Base-by-base conservation (phyloP, 2,329 filamentous ascomycete genomes). In the Coccinonectria pachysandricola region DNA sequence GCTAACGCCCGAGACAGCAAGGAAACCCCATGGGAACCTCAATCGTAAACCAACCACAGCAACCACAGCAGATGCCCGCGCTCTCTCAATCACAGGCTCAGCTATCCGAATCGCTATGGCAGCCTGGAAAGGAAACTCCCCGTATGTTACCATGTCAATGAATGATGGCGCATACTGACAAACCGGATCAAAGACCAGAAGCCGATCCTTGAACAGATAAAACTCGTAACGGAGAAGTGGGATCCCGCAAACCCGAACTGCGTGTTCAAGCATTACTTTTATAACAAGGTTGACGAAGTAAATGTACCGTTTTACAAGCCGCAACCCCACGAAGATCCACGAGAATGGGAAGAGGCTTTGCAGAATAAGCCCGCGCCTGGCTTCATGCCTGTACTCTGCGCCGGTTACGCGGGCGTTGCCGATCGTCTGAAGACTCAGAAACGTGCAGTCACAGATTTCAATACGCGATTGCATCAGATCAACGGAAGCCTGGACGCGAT, bases 321-420 rank as follows among this genome's bases (percentile, higher is more conserved):
- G 3, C 64, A 71, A 10, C 61, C 74, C 2, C 64, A 71, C 40
- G 84, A 91, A 48, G 76, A 87, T 47, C 72, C 78, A 19, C 70
- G 73, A 38, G 81, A 82, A 48, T 92, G 83, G 81, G 84, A 92
- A 46, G 80, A 86, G 43, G 84, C 84, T 1, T 68, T 88, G 15
- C 72, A 79, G 40, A 79, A 80, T 47, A 86, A 87, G 57, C 84
- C 84, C 4, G 78, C 71, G 19, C 68, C 76, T 7, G 77, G 77
- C 27, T 84, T 75, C 47, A 80, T 91, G 46, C 84, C 83, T 4
- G 79, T 85, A 5, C 64, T 87, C 6, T 80, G 75, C 41, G 70
- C 71, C 1, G 84, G 84, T 15, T 91, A 87, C 51, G 63, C 68
- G 28, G 74, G 78, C 19, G 64, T 88, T 21, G 75, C 76, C 12